These are phyloP conservation scores for Ophidiomyces ophidiicola DNA, from an alignment of 2,329 filamentous ascomycete species.

Conservation along the genomic window DNA sequence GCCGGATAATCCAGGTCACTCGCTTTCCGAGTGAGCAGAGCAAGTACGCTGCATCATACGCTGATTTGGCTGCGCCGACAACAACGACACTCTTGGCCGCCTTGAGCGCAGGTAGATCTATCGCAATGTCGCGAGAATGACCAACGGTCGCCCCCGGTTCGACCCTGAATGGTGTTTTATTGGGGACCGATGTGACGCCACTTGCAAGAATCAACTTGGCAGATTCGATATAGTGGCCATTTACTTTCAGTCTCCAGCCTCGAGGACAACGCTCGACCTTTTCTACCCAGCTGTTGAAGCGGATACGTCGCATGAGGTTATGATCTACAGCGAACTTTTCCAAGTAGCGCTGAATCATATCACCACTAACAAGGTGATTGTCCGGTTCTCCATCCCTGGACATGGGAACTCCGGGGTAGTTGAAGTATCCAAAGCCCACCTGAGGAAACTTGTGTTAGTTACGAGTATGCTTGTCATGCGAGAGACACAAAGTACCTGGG, in stretches of 20 bases:
- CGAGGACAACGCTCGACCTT: background rate
- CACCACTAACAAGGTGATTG: conserved; percentile 1
- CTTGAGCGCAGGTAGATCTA: background rate
- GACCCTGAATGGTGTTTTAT: background rate
- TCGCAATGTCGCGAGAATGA: background rate
- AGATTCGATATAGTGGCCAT: background rate
- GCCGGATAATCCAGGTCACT: conserved; percentile 27
- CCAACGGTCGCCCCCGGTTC: conserved; percentile 1
- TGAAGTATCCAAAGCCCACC: conserved; percentile 24
- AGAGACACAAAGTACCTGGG: too few relatives aligned
- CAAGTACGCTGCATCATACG: conserved; percentile 26
- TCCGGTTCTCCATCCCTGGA: background rate
- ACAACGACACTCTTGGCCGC: conserved; percentile 19
- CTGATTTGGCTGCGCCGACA: conserved; percentile 25
- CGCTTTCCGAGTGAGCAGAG: conserved; percentile 22
- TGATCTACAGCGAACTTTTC: conserved; percentile 4
- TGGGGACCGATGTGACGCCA: conserved; percentile 1
- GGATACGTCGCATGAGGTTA: conserved; percentile 1
- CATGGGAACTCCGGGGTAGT: conserved; percentile 27
- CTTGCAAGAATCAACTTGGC: conserved; percentile 5
- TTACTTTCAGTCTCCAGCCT: background rate
- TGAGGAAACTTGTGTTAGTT: too few relatives aligned
- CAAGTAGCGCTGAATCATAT: conserved; percentile 4
- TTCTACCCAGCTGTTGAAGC: conserved; percentile 1
- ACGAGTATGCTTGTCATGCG: too few relatives aligned